Evolutionary conservation across 345 rosid species (phyloP), one percentile per base, ranked within the genome.

Genomic region (Hibiscus tridactylites): DNA sequence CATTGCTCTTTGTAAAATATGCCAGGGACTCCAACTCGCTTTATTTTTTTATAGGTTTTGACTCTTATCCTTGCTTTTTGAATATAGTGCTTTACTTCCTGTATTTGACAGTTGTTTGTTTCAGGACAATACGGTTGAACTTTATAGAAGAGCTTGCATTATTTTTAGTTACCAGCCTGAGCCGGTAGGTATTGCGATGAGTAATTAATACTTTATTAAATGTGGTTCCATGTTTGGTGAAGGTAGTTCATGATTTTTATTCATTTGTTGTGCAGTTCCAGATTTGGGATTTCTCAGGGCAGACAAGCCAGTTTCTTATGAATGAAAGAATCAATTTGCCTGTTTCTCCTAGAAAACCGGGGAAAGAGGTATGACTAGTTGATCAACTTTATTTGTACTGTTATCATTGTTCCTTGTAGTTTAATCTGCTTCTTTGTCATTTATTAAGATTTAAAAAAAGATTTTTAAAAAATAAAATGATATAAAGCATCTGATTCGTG

Each of bases 201-300:
- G 12, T 35, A 52, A 24, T 62, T 47, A 35, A n/a, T 65, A 47
- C 19, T 31, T 71, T 56, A 39, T 56, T 47, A 67, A 17, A 65
- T 50, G 28, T 9, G 47, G 59, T 67, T 28, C 53, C 54, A 6
- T 47, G 37, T 13, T 52, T 56, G 58, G 11, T 67, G 31, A 71
- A 56, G 44, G 6, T 29, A 5, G 16, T 49, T 58, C 68, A 33
- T 49, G 54, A 26, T 24, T 68, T 47, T 53, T 5, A 52, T 68
- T 69, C 19, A 61, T 70, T 24, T 75, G 28, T 68, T 78, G 61
- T 70, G 47, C 94, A 89, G 94, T 70, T 87, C 50, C 83, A 73
- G 54, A 78, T 87, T 67, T 85, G 91, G 94, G 94, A 87, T 77
- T 87, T 85, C 65, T 85, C 91, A 15, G 87, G 87, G 78, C 83